Evolutionary conservation across 345 rosid genomes (phyloP), one percentile per base, ranked within the genome.

Genomic region (Cochlearia excelsa): DNA sequence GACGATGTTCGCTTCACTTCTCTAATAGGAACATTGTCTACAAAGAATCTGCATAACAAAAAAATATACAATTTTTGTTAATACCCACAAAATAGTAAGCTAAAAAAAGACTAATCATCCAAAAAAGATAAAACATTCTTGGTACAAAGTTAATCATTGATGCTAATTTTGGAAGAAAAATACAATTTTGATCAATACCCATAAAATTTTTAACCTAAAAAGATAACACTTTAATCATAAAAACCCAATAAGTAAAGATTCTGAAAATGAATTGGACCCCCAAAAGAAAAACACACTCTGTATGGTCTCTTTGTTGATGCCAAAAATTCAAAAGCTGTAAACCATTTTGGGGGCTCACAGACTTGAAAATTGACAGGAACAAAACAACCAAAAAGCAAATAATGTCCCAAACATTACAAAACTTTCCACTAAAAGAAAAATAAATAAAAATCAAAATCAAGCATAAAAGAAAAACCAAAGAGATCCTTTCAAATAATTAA

Each of bases 11-110:
- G 84, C 65, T 70, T 81, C 6, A 84, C 75, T 74, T 86, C 95
- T 73, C 97, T 79, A 7, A 94, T 87, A 0, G 99, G 96, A 37
- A 87, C 51, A 63, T 70, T 69, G 66, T 92, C 98, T 23, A 92
- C 80, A 39, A 73, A 86, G 71, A 92, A 92, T 82, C 98, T 92
- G 76, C 70, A 76, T 43, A 28, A 26, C 61, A 41, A 46, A 48
- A 56, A 66, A 57, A 57, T 9, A 9, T 4, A 47, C 27, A 29
- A 41, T 50, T 54, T 62, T 54, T 31, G 49, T 69, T 57, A 51
- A 9, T 43, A 57, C 44, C 30, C 57, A 57, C 51, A 40, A 31
- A 11, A 31, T 5, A 29, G 38, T 38, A 65, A 55, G 4, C 37
- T 41, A 3, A 3, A 16, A 30, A 48, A 30, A 5, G 2, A 42